These are phyloP conservation scores for Ulota crispa DNA, from an alignment of 225 moss, liverwort and hornwort genomes.

Conservation along the genomic window DNA sequence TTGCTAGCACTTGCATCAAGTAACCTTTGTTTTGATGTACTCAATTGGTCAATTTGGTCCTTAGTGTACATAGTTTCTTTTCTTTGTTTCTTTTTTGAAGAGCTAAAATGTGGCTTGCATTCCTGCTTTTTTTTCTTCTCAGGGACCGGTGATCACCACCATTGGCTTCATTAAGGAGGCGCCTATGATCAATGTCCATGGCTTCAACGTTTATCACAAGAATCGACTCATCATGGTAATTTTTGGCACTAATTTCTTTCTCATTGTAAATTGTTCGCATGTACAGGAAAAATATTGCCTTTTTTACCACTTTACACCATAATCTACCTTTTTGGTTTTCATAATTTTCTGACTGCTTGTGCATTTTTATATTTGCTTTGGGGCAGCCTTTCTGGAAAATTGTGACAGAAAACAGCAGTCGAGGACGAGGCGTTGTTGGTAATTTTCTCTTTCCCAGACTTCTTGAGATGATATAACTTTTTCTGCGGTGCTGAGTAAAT, in stretches of 20 bases:
- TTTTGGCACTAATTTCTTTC: background rate
- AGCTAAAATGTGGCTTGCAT: constrained; percentile 8
- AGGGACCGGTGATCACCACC: constrained; percentile 54
- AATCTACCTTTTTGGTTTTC: background rate
- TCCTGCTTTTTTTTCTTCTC: background rate
- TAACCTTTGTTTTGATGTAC: background rate
- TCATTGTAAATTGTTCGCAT: background rate
- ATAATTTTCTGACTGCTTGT: background rate
- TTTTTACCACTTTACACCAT: background rate
- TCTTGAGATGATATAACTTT: background rate
- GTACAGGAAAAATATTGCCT: background rate
- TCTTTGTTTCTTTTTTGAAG: background rate
- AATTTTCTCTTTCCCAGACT: constrained; percentile 12
- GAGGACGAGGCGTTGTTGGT: constrained; percentile 78
- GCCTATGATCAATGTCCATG: constrained; percentile 69
- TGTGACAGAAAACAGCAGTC: constrained; percentile 69
- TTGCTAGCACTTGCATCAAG: background rate
- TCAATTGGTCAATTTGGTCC: background rate
- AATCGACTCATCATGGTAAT: constrained; percentile 74
- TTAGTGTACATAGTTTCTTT: background rate
- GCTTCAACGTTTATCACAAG: constrained; percentile 81
- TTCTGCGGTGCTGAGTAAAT: background rate
- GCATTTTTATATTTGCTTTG: background rate
- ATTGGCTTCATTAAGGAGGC: constrained; percentile 86
- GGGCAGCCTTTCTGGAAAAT: constrained; percentile 83